A percentile compares a stretch with the other conserved stretches of the same genome.
Conservation (phyloP, 305 asterid species). For the Fraxinus paxiana region DNA sequence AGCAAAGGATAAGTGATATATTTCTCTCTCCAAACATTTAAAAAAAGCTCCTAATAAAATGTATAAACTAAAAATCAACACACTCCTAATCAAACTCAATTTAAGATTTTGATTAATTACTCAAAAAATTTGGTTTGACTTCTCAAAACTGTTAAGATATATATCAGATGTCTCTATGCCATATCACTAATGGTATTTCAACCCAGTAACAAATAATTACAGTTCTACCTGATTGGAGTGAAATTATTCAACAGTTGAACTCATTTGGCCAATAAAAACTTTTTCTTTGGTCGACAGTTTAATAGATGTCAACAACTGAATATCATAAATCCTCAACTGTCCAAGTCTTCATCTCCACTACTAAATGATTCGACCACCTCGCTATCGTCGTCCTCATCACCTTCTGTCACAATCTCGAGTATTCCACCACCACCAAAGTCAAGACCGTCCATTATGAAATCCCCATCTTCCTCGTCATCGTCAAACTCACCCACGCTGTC, state of each 20-base stretch:
- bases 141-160: neutral
- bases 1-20: neutral
- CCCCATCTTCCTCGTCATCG: constrained; percentile 81
- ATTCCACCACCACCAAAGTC: constrained; percentile 60
- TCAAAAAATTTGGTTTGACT: neutral
- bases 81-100: neutral
- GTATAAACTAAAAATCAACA: neutral
- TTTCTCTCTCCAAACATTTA: neutral
- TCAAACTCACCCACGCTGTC: constrained; percentile 57
- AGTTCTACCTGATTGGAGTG: neutral
- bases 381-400: constrained; percentile 72
- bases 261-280: neutral
- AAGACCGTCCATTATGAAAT: constrained; percentile 61
- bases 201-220: neutral
- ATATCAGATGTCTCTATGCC: neutral
- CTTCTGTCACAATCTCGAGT: constrained; percentile 64
- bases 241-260: neutral
- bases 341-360: constrained; percentile 67
- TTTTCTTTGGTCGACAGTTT: neutral
- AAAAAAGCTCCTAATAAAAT: neutral
- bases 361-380: constrained; percentile 60
- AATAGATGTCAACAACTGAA: neutral
- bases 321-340: neutral
- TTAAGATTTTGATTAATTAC: neutral
- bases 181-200: neutral